Base-by-base conservation (phyloP, 164 flowering plant species). In the Liquidambar formosana region DNA sequence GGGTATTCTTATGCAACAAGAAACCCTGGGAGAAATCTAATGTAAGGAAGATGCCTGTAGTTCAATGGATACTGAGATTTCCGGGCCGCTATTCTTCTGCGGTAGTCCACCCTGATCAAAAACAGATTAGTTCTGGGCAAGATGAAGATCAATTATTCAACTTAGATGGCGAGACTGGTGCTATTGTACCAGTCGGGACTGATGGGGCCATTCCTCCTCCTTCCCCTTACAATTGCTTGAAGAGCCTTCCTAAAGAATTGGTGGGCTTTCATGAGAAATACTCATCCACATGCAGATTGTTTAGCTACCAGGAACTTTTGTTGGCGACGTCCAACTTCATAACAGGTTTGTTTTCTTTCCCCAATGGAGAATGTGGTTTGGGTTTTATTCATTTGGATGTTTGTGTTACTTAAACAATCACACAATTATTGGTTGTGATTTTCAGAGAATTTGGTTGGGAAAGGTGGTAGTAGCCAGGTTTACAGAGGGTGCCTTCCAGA, bases 391-490 rank as follows among this genome's bases (percentile, higher is more conserved):
- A 4, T 56, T 21, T 65, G 13, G 53, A 1, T 23, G 4, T 59
- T 46, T 12, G 5, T 23, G 4, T 59, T 46, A 6, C 18, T 71
- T 13, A 61, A 21, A 63, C n/a, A 22, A 52, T 10, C 2, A 33
- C 2, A 6, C 41, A 33, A 33, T 18, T 27, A 26, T 51, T 5
- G 41, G 46, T 33, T 73, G 10, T 60, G 21, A 60, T 58, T 66
- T 77, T 25, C 85, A 96, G 99, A 84, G 63, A 87, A 88, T 66
- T 51, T 96, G 86, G 81, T 96, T 71, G 99, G 99, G 3, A 90
- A 75, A 78, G 99, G 99, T 64, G 99, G 99, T 8, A 88, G 82
- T 67, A 90, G 99, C 73, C 70, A 67, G 67, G 99, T 96, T 70
- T 96, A 89, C 73, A 84, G 66, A 79, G 97, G 99, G 11, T 73